Conservation (phyloP, 1,284 basidiomycete species). For the Dichomitus squalens region DNA sequence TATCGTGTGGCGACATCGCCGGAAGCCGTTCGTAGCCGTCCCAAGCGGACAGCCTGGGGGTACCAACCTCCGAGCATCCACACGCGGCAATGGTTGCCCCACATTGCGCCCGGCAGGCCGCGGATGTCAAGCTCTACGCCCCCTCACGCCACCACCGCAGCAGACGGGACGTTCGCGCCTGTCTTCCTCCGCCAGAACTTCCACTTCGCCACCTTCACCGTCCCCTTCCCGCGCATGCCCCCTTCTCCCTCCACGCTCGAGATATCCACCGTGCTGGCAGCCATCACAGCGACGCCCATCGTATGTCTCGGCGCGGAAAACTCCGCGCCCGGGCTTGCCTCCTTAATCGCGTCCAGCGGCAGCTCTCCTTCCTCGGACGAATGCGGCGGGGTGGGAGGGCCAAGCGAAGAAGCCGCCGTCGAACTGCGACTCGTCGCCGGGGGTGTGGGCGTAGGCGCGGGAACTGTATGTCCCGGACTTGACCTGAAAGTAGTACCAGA, state of each 20-base stretch:
- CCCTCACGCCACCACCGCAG: background rate
- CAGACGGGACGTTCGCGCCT: background rate
- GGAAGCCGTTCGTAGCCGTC: too few species aligned
- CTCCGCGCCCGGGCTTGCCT: background rate
- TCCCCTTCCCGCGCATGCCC: background rate
- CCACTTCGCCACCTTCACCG: constrained; percentile 21
- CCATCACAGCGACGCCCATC: background rate
- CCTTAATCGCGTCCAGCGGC: background rate
- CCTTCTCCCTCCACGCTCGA: background rate
- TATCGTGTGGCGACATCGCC: too few species aligned
- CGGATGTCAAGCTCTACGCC: too few species aligned
- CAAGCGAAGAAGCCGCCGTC: background rate
- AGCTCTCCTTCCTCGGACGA: constrained; percentile 6
- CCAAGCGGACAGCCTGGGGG: too few species aligned
- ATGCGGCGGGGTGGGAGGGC: constrained; percentile 31
- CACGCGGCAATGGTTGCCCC: too few species aligned
- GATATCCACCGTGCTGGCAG: background rate
- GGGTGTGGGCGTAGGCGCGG: constrained; percentile 2
- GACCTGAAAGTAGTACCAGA: background rate
- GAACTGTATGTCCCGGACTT: too few species aligned
- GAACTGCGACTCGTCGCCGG: background rate
- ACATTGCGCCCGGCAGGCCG: too few species aligned
- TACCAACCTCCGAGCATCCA: too few species aligned
- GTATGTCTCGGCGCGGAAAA: background rate
- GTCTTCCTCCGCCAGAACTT: constrained; percentile 27